Percentiles rank a stretch among this genome's conserved stretches.
These are phyloP conservation scores for Silene vulgaris DNA, from an alignment of 179 eudicot genomes.

Conservation along the genomic window DNA sequence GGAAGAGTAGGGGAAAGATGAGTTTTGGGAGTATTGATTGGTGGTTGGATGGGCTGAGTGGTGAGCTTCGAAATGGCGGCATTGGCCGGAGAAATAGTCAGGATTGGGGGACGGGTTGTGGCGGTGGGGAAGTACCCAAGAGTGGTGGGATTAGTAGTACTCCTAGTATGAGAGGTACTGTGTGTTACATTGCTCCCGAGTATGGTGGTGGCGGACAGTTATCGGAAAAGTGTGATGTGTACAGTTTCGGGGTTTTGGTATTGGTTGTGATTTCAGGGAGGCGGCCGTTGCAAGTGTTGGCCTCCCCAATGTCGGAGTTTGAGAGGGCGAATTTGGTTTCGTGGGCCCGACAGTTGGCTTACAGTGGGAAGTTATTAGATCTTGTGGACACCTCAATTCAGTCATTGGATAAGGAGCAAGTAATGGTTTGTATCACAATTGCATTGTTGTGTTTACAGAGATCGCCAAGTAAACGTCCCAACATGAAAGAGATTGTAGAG, in stretches of 20 bases:
- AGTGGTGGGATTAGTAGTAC: conserved; percentile 92
- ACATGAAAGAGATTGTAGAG: conserved; percentile 68
- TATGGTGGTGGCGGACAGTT: conserved; percentile 69
- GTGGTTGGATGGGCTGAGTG: conserved; percentile 87
- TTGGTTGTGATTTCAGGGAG: conserved; percentile 76
- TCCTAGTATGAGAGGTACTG: conserved; percentile 95
- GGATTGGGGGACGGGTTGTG: conserved; percentile 39
- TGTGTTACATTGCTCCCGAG: conserved; percentile 89
- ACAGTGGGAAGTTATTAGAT: conserved; percentile 67
- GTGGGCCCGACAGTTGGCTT: conserved; percentile 80
- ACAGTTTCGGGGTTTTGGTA: conserved; percentile 77
- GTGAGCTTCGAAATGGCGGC: conserved; percentile 44
- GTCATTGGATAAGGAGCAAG: conserved; percentile 55
- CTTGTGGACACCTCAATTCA: conserved; percentile 61
- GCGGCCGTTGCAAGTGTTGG: conserved; percentile 75
- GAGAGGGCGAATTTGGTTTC: conserved; percentile 88
- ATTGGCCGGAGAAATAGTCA: conserved; percentile 62
- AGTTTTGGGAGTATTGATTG: conserved; percentile 76
- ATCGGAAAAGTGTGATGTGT: conserved; percentile 79
- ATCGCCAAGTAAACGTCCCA: conserved; percentile 58
- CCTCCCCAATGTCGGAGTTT: conserved; percentile 87
- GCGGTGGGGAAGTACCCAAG: conserved; percentile 52
- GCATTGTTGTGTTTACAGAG: conserved; percentile 76
- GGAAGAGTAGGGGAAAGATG: conserved; percentile 51
- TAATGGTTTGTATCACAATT: conserved; percentile 64